A percentile compares a stretch with the other conserved stretches of the same genome.
Evolutionary conservation across 2,329 filamentous ascomycete species (phyloP).

Genomic region (Colletotrichum agaves): DNA sequence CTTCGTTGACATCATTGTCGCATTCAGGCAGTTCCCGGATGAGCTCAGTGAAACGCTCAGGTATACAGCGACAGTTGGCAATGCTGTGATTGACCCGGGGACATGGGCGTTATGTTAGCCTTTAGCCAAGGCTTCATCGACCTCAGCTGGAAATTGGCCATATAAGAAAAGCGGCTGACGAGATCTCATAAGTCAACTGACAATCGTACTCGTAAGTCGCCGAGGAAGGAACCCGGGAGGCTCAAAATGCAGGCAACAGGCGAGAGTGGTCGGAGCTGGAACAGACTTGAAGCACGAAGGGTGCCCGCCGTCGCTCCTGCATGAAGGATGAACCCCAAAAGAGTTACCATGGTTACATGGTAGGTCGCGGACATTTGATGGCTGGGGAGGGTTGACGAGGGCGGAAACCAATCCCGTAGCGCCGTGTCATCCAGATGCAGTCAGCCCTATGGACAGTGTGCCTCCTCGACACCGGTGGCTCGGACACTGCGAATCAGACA

Average conservation of each 20-base stretch:
- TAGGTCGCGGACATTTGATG: conserved; percentile 7
- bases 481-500: neutral
- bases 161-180: too few relatives aligned
- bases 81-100: too few relatives aligned
- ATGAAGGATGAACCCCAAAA: conserved; percentile 9
- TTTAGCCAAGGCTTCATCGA: too few relatives aligned
- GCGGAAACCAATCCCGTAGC: conserved; percentile 28
- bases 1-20: conserved; percentile 5
- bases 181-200: neutral
- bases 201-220: neutral
- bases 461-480: neutral
- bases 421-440: conserved; percentile 19
- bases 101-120: too few relatives aligned
- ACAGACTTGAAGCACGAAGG: conserved; percentile 27
- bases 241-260: neutral
- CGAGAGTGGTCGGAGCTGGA: conserved; percentile 21
- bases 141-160: too few relatives aligned
- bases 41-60: too few relatives aligned
- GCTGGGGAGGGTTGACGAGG: neutral
- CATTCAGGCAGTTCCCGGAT: neutral
- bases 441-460: conserved; percentile 26
- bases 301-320: conserved; percentile 26
- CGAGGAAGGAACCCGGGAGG: neutral
- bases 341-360: too few relatives aligned
- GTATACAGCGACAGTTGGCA: too few relatives aligned